Percentiles rank a stretch among this genome's conserved stretches.
Evolutionary conservation across 2,329 filamentous ascomycete species (phyloP).

Genomic region (Cryphonectria parasitica): DNA sequence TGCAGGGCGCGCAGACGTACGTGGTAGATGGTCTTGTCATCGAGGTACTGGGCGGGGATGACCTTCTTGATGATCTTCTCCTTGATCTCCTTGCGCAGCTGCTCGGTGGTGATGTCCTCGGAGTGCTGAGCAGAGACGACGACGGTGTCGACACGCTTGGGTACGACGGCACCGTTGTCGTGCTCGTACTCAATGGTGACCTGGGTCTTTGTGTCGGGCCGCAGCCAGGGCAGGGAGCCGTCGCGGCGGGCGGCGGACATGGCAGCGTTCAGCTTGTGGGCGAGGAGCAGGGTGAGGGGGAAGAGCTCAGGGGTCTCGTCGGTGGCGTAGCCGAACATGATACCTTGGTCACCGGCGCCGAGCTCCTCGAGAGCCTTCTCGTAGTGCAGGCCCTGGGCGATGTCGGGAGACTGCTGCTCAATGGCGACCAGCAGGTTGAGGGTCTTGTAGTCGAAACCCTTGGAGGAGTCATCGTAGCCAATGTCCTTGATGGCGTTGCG

Average conservation of each 20-base stretch:
- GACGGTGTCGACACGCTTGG: constrained; percentile 91
- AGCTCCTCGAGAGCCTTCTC: constrained; percentile 97
- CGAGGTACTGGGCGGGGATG: constrained; percentile 90
- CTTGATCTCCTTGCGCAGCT: constrained; percentile 87
- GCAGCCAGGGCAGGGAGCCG: constrained; percentile 88
- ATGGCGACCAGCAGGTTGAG: constrained; percentile 98
- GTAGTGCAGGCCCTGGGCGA: constrained; percentile 98
- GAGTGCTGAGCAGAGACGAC: constrained; percentile 96
- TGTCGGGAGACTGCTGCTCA: constrained; percentile 98
- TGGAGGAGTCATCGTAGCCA: constrained; percentile 93
- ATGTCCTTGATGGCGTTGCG: constrained; percentile 96
- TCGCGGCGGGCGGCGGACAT: constrained; percentile 90
- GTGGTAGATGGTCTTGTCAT: constrained; percentile 95
- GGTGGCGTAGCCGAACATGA: constrained; percentile 99
- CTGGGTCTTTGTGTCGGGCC: constrained; percentile 99
- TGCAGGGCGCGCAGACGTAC: constrained; percentile 51
- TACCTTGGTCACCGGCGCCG: constrained; percentile 98
- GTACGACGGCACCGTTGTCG: constrained; percentile 90
- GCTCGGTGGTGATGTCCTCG: constrained; percentile 81
- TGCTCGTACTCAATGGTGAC: constrained; percentile 99
- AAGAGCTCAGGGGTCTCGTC: constrained; percentile 98
- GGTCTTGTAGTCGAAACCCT: constrained; percentile 99
- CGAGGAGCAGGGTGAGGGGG: constrained; percentile 88
- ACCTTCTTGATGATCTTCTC: constrained; percentile 94
- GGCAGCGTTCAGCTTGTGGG: constrained; percentile 95